Evolutionary conservation across 169 alveolate genomes (phyloP).

Genomic region (Eimeria praecox): DNA sequence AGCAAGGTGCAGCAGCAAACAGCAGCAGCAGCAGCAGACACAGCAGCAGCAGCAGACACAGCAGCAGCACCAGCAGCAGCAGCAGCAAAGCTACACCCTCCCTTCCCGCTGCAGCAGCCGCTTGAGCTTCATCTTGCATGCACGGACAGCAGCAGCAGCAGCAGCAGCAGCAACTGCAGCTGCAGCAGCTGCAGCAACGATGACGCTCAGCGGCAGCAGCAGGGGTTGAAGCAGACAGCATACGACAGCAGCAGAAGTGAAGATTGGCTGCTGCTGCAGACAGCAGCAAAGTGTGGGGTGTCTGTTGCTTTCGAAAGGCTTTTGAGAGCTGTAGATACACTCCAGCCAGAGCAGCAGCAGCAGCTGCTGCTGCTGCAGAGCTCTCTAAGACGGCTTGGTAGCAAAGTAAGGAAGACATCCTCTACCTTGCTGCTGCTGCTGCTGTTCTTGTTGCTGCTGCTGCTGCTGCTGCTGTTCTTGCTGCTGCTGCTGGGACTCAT

Average conservation of each 20-base stretch:
- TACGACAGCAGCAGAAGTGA: conserved; percentile 1
- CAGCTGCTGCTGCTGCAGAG: conserved; percentile 32
- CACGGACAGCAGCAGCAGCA: background rate
- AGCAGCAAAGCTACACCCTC: conserved; percentile 1
- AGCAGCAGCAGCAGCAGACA: conserved; percentile 47
- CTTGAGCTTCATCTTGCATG: background rate
- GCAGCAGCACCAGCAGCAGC: conserved; percentile 57
- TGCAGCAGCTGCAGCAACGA: conserved; percentile 10
- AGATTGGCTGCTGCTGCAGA: conserved; percentile 29
- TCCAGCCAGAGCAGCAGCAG: conserved; percentile 16
- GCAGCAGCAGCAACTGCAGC: conserved; percentile 50
- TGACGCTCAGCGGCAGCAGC: conserved; percentile 30
- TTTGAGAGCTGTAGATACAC: background rate
- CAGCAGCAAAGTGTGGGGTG: background rate
- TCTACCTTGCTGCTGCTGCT: background rate
- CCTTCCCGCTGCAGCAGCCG: conserved; percentile 48
- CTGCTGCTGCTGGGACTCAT: conserved; percentile 11
- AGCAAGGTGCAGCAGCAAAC: conserved; percentile 45
- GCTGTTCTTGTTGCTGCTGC: conserved; percentile 1
- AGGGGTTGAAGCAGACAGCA: background rate
- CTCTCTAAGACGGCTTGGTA: background rate
- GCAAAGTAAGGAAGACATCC: background rate
- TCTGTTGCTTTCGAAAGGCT: background rate
- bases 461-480: conserved; percentile 45
- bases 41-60: conserved; percentile 54